These are phyloP conservation scores for Diutina ranongensis DNA, from an alignment of 1,139 yeast species.

Conservation along the genomic window DNA sequence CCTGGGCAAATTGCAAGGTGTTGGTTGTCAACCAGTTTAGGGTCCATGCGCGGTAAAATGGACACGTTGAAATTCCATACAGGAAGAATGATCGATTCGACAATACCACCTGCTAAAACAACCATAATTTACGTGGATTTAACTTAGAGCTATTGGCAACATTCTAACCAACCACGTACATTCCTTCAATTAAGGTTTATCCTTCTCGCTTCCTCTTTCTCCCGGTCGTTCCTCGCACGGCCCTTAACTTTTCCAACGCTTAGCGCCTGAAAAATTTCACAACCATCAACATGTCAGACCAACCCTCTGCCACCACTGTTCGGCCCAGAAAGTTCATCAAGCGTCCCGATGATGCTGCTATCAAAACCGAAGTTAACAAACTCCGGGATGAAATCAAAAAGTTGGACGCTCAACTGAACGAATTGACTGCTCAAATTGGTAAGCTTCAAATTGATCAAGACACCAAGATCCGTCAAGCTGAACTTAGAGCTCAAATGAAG, in stretches of 20 bases:
- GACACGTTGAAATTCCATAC: not conserved
- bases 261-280: constrained; percentile 1
- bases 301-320: not conserved
- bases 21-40: too few species aligned
- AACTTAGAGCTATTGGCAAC: too few species aligned
- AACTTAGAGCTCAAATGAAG: constrained; percentile 54
- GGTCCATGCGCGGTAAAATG: not conserved
- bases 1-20: too few species aligned
- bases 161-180: too few species aligned
- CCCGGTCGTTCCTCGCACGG: not conserved
- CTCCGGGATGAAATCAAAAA: constrained; percentile 61
- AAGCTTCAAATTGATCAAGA: constrained; percentile 31
- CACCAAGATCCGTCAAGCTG: constrained; percentile 45
- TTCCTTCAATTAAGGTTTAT: not conserved
- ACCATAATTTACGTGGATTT: too few species aligned
- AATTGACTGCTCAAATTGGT: constrained; percentile 28
- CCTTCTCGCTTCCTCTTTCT: not conserved
- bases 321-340: constrained; percentile 43
- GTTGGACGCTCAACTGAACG: constrained; percentile 42
- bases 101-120: too few species aligned
- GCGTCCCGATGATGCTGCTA: constrained; percentile 62
- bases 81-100: too few species aligned
- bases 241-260: not conserved
- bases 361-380: constrained; percentile 47
- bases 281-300: not conserved